Base-by-base conservation (phyloP, 345 rosid species). In the Erodium maritimum region DNA sequence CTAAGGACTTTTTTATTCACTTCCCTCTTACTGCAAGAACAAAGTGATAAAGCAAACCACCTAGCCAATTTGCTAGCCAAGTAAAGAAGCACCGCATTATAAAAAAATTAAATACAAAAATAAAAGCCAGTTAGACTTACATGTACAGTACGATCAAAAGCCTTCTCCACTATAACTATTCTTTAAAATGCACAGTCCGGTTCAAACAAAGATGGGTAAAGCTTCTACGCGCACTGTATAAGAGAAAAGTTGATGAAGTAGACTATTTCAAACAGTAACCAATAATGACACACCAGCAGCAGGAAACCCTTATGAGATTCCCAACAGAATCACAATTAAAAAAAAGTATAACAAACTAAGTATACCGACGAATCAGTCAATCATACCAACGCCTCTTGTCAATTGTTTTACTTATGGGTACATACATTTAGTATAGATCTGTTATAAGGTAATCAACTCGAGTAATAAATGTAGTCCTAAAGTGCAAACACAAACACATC, bases 1-100 rank as follows among this genome's bases (percentile, higher is more conserved):
- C 88, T 91, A 48, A 81, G 98, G 70, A 91, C 96, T 74, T 91
- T 91, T 79, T 91, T 91, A 61, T 91, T 91, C 59, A 91, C 96
- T 67, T 71, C 98, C 76, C 95, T 86, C 77, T 88, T 91, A 24
- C 98, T 91, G 77, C 71, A 78, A 65, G 19, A 19, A 17, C 16
- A 21, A 14, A 45, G 17, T 42, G 52, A 50, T 25, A 21, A 48
- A 66, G n/a, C n/a, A n/a, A n/a, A 17, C 54, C 51, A 61, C 7
- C 17, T 33, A 16, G 19, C 14, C 12, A 46, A 21, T 13, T 17
- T 37, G 25, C 13, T 52, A 9, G 37, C 17, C 22, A 53, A 11
- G 17, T 42, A 42, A 42, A 5, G 29, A 17, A 29, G 37, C 37
- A 29, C 12, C 48, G 12, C 8, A 42, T 42, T 14, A 42, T 42